These are phyloP conservation scores for Diaporthe caulivora DNA, from an alignment of 2,329 filamentous ascomycete genomes.

Conservation along the genomic window DNA sequence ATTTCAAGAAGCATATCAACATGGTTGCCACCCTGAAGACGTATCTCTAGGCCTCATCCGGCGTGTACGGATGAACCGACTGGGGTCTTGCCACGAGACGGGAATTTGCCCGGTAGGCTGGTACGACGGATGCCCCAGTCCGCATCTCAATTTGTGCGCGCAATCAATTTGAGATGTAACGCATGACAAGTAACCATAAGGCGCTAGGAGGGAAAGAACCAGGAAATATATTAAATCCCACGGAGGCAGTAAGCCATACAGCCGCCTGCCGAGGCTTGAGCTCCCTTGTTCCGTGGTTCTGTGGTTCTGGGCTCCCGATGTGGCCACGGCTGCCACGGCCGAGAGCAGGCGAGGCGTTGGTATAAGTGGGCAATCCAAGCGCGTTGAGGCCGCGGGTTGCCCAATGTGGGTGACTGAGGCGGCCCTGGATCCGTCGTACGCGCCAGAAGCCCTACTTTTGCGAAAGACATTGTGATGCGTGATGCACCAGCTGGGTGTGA, in stretches of 20 bases:
- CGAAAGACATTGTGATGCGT: not conserved
- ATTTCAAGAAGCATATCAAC: not conserved
- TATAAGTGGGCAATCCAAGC: conserved; percentile 15
- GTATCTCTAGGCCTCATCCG: conserved; percentile 4
- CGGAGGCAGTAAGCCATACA: not conserved
- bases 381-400: not conserved
- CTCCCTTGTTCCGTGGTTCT: conserved; percentile 1
- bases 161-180: conserved; percentile 17
- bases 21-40: not conserved
- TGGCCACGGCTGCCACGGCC: conserved; percentile 6
- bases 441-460: not conserved
- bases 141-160: conserved; percentile 29
- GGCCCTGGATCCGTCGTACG: not conserved
- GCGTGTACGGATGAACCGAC: conserved; percentile 19
- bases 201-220: conserved; percentile 3
- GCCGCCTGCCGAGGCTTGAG: conserved; percentile 4
- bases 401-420: not conserved
- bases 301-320: not conserved
- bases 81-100: conserved; percentile 6
- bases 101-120: conserved; percentile 14
- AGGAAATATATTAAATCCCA: conserved; percentile 7
- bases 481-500: not conserved
- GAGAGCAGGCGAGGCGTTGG: not conserved
- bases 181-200: not conserved
- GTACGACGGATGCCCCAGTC: conserved; percentile 27